Evolutionary conservation across 257 asterid genomes (phyloP).

Genomic region (Henckelia pumila): DNA sequence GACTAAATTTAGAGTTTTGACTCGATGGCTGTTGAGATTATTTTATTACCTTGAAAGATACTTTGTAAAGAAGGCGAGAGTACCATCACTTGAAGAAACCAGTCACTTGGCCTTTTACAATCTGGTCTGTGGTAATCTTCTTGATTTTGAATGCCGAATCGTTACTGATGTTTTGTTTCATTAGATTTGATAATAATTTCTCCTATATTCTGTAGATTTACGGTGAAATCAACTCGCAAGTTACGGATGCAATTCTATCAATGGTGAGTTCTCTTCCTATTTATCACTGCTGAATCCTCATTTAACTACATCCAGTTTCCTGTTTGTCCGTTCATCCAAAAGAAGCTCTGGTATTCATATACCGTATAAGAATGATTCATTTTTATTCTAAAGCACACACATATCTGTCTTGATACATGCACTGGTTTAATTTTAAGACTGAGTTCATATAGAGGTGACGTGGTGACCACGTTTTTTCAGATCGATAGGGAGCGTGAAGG

Average conservation of each 20-base stretch:
- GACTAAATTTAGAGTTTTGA: constrained; percentile 31
- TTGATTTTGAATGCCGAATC: background rate
- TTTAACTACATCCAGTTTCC: background rate
- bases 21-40: constrained; percentile 35
- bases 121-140: constrained; percentile 27
- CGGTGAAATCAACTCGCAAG: constrained; percentile 37
- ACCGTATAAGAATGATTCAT: too few species aligned
- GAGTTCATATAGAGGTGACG: background rate
- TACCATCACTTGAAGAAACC: constrained; percentile 35
- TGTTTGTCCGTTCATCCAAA: too few species aligned
- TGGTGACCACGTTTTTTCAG: constrained; percentile 19
- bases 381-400: background rate
- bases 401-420: too few species aligned
- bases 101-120: constrained; percentile 30
- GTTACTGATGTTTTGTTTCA: background rate
- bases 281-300: background rate
- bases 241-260: constrained; percentile 38
- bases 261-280: constrained; percentile 30
- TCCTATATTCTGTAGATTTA: constrained; percentile 26
- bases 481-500: constrained; percentile 42
- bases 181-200: background rate
- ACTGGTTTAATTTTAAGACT: background rate
- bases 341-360: background rate
- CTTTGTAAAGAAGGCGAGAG: background rate
- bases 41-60: constrained; percentile 33